Evolutionary conservation across 2,329 filamentous ascomycete genomes (phyloP), one percentile per base, ranked within the genome.

Genomic region (Cytospora schulzeri): DNA sequence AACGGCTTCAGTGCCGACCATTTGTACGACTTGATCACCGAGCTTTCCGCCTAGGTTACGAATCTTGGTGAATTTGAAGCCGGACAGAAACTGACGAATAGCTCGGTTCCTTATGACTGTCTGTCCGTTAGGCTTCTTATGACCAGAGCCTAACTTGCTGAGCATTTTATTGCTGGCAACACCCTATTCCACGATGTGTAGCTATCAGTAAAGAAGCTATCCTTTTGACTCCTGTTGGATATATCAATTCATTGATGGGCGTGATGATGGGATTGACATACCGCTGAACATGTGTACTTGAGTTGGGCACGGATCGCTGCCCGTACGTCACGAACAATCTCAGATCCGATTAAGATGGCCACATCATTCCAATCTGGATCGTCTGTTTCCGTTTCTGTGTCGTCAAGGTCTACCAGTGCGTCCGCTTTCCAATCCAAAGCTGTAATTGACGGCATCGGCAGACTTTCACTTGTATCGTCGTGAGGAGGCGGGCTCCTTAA

Each of bases 341-440:
- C 93, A 2, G 93, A 93, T 0, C 91, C 95, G 71, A 97, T 87
- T 33, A 92, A 81, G 74, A 96, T 91, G 19, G 87, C 91, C 69
- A 98, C 84, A 79, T 99, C 95, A 75, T 99, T 94, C 95, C 95
- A 99, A 77, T 99, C 95, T 1, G 92, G 92, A 72, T 96, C 90
- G 69, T 90, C 84, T 24, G 89, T 85, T 75, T 96, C 93, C 14
- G 85, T 85, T 66, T 93, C 86, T 28, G 81, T 80, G 48, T 87
- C 82, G 69, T 95, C 88, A 57, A 97, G 79, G 73, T 93, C 92
- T 19, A 96, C 82, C 62, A 96, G 79, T n/a, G 88, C 90, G 78
- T 97, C 92, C 0, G 89, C 85, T 67, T 89, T 81, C 93, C 93
- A 97, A 73, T 96, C 89, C 22, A 97, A 77, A 1, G 88, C 91